Percentiles rank a stretch among this genome's conserved stretches.
Conservation (phyloP, 768 basidiomycete genomes). For the Leccinum disarticulatum region DNA sequence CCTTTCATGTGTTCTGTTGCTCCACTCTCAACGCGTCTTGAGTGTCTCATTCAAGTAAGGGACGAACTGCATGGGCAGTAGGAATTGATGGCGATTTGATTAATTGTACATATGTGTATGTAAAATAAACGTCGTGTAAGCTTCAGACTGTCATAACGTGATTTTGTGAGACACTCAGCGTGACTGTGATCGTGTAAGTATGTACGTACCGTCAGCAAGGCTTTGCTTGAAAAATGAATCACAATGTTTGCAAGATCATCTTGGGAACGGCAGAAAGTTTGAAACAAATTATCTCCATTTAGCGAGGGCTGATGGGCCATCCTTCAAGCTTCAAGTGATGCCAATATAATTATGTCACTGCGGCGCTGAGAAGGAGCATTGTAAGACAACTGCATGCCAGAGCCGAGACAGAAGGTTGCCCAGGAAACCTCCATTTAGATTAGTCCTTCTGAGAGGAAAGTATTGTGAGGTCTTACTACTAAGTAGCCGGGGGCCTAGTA, state of each 20-base stretch:
- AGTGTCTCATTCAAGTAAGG: constrained; percentile 14
- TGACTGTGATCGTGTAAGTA: too few species aligned
- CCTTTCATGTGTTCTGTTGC: constrained; percentile 24
- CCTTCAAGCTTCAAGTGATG: not conserved
- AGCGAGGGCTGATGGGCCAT: not conserved
- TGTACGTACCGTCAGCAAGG: not conserved
- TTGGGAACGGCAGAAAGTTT: not conserved
- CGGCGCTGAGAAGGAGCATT: not conserved
- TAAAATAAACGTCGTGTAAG: not conserved
- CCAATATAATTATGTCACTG: too few species aligned
- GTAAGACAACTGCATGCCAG: not conserved
- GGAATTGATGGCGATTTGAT: not conserved
- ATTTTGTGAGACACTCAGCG: not conserved
- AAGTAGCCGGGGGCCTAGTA: too few species aligned
- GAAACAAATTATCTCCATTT: not conserved
- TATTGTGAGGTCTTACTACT: too few species aligned
- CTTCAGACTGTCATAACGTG: not conserved
- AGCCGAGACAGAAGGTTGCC: not conserved
- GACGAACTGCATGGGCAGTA: not conserved
- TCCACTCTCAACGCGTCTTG: constrained; percentile 10
- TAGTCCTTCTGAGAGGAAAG: too few species aligned
- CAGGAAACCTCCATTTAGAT: not conserved
- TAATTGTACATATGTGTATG: not conserved
- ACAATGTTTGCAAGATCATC: not conserved
- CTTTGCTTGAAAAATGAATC: not conserved